A percentile compares a stretch with the other conserved stretches of the same genome.
Conservation (phyloP, 192 early-diverging fungal species). For the Mortierella claussenii region DNA sequence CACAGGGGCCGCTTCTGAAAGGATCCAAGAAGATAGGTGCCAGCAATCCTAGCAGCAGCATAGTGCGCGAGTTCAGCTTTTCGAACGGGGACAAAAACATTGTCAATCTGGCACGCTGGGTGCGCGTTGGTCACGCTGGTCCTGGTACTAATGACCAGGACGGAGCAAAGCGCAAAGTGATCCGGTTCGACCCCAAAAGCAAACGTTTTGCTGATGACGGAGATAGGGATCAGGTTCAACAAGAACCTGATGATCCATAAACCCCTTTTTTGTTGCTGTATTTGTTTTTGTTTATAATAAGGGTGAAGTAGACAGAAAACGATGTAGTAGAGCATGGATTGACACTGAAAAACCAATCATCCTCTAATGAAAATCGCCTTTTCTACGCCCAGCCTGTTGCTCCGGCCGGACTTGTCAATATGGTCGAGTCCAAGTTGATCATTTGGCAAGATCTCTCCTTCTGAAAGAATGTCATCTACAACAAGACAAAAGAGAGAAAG, state of each 20-base stretch:
- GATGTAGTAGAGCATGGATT: no score
- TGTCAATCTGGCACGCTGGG: constrained; percentile 34
- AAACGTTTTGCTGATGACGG: constrained; percentile 9
- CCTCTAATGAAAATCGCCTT: constrained; percentile 54
- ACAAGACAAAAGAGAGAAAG: neutral
- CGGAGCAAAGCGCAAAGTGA: neutral
- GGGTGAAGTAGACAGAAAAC: neutral
- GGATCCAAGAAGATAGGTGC: neutral
- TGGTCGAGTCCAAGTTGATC: constrained; percentile 62
- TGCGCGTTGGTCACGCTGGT: neutral
- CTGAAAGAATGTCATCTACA: constrained; percentile 44
- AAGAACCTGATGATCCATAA: no score
- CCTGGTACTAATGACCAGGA: neutral
- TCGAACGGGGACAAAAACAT: neutral
- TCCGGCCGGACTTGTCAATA: constrained; percentile 55
- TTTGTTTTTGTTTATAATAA: no score
- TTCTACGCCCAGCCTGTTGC: constrained; percentile 36
- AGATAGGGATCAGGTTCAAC: no score
- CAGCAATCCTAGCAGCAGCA: neutral
- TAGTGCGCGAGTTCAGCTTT: constrained; percentile 20
- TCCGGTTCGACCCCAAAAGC: constrained; percentile 20
- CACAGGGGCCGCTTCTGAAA: no score
- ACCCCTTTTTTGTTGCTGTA: no score
- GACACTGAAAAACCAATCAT: no score
- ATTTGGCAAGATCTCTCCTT: constrained; percentile 11